Evolutionary conservation across 2,329 filamentous ascomycete genomes (phyloP).

Genomic region (Diaporthe citriasiana): DNA sequence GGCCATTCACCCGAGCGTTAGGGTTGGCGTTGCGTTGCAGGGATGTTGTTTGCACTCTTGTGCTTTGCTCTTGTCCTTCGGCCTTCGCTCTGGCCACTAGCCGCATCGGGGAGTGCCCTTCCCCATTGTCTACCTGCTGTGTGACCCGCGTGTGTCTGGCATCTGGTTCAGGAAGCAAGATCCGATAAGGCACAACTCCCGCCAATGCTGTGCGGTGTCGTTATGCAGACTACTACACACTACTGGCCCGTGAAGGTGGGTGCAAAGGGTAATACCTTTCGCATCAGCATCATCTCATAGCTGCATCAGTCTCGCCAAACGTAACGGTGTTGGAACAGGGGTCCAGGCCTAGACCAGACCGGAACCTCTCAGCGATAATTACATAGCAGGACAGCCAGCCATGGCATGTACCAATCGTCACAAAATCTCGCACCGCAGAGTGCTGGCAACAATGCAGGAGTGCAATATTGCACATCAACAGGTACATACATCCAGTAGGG

Average conservation of each 20-base stretch:
- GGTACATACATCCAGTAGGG: not conserved
- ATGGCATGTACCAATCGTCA: not conserved
- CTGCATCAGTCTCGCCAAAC: not conserved
- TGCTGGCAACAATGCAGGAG: not conserved
- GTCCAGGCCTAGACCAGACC: not conserved
- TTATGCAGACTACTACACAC: not conserved
- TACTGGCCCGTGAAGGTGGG: too few species aligned
- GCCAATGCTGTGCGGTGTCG: not conserved
- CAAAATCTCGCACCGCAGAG: not conserved
- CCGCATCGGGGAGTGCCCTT: not conserved
- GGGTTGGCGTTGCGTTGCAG: conserved; percentile 8
- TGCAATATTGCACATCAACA: not conserved
- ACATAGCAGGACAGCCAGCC: too few species aligned
- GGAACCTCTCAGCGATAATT: too few species aligned
- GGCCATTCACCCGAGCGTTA: conserved; percentile 19
- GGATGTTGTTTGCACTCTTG: not conserved
- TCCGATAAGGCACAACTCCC: not conserved
- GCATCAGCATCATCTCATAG: not conserved
- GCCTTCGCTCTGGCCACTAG: conserved; percentile 1
- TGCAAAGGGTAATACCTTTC: not conserved
- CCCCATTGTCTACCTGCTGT: not conserved
- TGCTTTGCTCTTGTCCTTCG: not conserved
- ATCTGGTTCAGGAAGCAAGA: not conserved
- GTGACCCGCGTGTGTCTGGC: not conserved
- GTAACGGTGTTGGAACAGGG: not conserved